Evolutionary conservation across 352 stramenopile species (phyloP), one percentile per base, ranked within the genome.

Genomic region (Globisporangium nunn): DNA sequence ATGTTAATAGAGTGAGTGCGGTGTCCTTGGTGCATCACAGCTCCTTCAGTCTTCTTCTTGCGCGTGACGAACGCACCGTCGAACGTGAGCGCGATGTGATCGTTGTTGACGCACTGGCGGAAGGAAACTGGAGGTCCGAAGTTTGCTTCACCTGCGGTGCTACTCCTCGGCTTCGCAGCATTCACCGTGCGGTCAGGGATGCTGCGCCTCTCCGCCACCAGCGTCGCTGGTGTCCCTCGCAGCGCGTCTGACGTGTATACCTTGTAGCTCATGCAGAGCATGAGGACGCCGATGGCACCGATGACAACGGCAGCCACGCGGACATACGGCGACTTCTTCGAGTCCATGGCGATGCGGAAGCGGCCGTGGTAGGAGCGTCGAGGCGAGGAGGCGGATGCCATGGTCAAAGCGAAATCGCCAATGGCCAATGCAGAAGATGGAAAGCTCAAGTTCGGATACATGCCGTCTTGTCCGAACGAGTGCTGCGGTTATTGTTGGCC

Each of bases 81-180:
- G 12, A 56, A 61, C n/a, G 49, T 56, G 35, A 54, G 40, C 28
- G 56, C 56, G 49, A 56, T 56, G 49, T 61, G 46, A 23, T 48
- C 12, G 11, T 44, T 39, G n/a, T 50, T 50, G n/a, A 61, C 49
- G 6, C 56, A 54, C 7, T 17, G 4, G 12, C 6, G 8, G 35
- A 59, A 59, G 15, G 54, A 8, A 5, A 46, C 23, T 14, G 44
- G 54, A 5, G 46, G 54, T 14, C 54, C 54, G 41, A 50, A 39
- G 51, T 17, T 11, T 4, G 37, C 37, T 15, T 11, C 7, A 10
- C 6, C 37, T 8, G 1, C 7, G 37, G 14, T 41, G 37, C 37
- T 41, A 2, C 10, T 4, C 7, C 4, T 41, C 37, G 37, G 4
- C 37, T 41, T 41, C 37, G 4, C 37, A 15, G 2, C 37, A 41